Base-by-base conservation (phyloP, 2,329 filamentous ascomycete species). In the Lachnellula occidentalis region DNA sequence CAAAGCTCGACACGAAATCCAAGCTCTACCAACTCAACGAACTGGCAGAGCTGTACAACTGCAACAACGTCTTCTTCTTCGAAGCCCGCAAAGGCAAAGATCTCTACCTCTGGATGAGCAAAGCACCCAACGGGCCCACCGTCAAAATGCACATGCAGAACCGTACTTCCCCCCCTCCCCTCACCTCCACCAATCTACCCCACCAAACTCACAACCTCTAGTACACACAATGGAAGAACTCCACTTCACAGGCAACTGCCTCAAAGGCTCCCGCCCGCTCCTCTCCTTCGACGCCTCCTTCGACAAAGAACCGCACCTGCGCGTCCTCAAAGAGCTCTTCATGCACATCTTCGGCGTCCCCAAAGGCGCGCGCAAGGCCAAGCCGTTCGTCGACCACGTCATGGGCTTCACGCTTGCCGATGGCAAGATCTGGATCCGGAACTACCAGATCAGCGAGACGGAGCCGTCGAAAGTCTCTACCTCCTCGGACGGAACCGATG, bases 141-240 rank as follows among this genome's bases (percentile, higher is more conserved):
- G 72, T 79, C 48, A 81, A 81, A 67, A 80, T 94, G 72, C 88
- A 94, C 68, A 77, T 90, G 50, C 89, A 94, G 70, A 92, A 91
- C 67, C 69, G 83, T 86, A 72, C 3, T 56, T 52, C 19, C 12
- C n/a, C 43, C 24, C 21, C 7, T 7, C 12, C 24, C 14, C 22
- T 43, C 21, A n/a, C n/a, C n/a, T n/a, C n/a, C 34, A 8, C n/a
- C 51, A 36, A 27, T 34, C n/a, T 42, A 15, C 15, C 14, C n/a
- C 37, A 11, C 52, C 73, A 74, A 74, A 37, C 53, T 60, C 48
- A 64, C 45, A 43, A 45, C 70, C 34, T 70, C 68, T 62, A 88
- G 80, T 96, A 68, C 92, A 96, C 74, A 96, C 92, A 9, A 96
- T 95, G 90, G 90, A 92, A 68, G 94, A 99, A 72, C 78, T 99